A percentile compares a stretch with the other conserved stretches of the same genome.
Evolutionary conservation across 352 stramenopile genomes (phyloP).

Genomic region (Pythium grandisporangium): DNA sequence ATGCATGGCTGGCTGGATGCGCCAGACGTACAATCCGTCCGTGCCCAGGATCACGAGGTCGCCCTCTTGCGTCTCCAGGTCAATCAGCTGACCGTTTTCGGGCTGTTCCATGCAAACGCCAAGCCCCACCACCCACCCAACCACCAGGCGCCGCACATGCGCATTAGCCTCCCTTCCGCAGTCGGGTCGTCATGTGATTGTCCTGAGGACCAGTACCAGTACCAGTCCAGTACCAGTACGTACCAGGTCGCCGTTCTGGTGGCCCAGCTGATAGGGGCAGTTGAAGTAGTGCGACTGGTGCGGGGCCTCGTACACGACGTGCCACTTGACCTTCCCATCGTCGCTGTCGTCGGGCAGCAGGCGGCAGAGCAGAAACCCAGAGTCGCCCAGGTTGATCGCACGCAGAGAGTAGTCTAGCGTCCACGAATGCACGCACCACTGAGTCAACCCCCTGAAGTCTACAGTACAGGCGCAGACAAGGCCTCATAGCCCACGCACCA

Average conservation of each 20-base stretch:
- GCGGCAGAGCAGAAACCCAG: slow-evolving; percentile 88
- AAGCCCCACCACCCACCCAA: too few species aligned
- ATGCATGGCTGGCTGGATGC: too few species aligned
- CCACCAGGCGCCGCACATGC: too few species aligned
- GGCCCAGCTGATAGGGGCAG: slow-evolving; percentile 92
- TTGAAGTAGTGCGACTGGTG: slow-evolving; percentile 96
- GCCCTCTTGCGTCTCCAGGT: slow-evolving; percentile 74
- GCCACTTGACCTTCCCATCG: slow-evolving; percentile 28
- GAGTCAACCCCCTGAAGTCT: background rate
- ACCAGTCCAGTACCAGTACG: too few species aligned
- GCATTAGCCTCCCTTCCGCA: too few species aligned
- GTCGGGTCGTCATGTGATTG: too few species aligned
- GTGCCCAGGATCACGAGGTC: slow-evolving; percentile 92
- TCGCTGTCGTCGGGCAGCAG: slow-evolving; percentile 30
- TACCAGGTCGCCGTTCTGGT: slow-evolving; percentile 85
- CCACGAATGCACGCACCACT: background rate
- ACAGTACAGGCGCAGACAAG: too few species aligned
- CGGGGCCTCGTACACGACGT: slow-evolving; percentile 82
- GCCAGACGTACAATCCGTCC: slow-evolving; percentile 89
- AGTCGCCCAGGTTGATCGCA: slow-evolving; percentile 92
- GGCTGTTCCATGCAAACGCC: too few species aligned
- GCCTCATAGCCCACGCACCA: slow-evolving; percentile 36
- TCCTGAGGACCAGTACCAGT: too few species aligned
- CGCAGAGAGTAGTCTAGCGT: slow-evolving; percentile 40
- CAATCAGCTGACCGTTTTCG: slow-evolving; percentile 83